Conservation (phyloP, 2,329 filamentous ascomycete genomes). For the Alternaria brassicae region DNA sequence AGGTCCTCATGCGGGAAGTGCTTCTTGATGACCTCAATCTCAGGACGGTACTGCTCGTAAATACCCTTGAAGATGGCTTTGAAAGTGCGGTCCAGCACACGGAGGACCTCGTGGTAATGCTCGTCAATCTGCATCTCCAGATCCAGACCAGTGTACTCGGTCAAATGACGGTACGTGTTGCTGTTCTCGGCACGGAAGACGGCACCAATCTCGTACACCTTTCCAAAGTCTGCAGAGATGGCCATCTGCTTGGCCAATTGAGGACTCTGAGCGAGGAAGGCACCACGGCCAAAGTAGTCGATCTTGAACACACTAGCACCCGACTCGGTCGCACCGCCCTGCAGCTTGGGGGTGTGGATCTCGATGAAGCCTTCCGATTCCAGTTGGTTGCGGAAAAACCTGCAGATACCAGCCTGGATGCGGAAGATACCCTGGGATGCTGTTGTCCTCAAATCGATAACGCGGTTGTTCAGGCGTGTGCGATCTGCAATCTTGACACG, state of each 20-base stretch:
- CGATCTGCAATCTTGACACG: constrained; percentile 72
- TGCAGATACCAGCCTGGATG: constrained; percentile 80
- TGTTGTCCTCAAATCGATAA: constrained; percentile 85
- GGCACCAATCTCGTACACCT: constrained; percentile 87
- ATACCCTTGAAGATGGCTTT: constrained; percentile 79
- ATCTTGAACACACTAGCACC: constrained; percentile 91
- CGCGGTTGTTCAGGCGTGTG: constrained; percentile 77
- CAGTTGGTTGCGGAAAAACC: constrained; percentile 78
- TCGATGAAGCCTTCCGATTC: constrained; percentile 83
- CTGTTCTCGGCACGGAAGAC: constrained; percentile 96
- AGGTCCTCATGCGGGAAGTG: constrained; percentile 88
- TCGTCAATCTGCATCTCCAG: constrained; percentile 90
- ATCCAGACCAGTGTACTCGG: constrained; percentile 92
- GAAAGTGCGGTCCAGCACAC: constrained; percentile 78
- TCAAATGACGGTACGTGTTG: constrained; percentile 92
- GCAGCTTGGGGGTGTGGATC: constrained; percentile 91
- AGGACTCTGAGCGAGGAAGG: constrained; percentile 89
- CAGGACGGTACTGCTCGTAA: constrained; percentile 71
- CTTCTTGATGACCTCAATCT: constrained; percentile 80
- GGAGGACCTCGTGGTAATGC: constrained; percentile 87
- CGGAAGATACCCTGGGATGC: constrained; percentile 88
- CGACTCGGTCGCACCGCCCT: constrained; percentile 88
- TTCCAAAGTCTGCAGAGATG: constrained; percentile 86
- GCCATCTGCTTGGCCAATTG: constrained; percentile 94
- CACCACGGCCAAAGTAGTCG: constrained; percentile 86